phyloP scores from a whole-genome alignment of 192 early-diverging fungal genomes.

The Funneliformis mosseae region DNA sequence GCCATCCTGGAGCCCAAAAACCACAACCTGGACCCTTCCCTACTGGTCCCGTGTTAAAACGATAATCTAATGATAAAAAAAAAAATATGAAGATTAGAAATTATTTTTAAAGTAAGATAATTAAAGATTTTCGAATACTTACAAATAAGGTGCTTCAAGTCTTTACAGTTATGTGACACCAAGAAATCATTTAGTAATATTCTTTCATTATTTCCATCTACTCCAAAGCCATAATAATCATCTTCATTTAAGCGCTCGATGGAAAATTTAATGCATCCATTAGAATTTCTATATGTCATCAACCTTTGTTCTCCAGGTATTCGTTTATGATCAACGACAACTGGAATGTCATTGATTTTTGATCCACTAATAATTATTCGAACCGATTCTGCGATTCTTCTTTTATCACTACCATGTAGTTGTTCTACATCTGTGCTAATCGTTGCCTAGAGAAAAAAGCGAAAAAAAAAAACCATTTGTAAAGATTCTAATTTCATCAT shows the following conservation, averaged over 20 bases:
- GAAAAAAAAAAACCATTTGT: too few relatives aligned
- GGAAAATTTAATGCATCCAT: neutral
- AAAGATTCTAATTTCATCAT: neutral
- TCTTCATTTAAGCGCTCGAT: neutral
- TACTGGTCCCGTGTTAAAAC: constrained; percentile 95
- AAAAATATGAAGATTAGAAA: too few relatives aligned
- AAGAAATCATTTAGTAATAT: neutral
- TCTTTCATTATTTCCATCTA: neutral
- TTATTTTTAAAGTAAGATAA: too few relatives aligned
- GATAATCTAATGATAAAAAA: constrained; percentile 57
- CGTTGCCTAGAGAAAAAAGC: too few relatives aligned
- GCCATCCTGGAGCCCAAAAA: constrained; percentile 99
- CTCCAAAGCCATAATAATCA: neutral
- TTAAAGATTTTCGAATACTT: neutral
- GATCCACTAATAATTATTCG: neutral
- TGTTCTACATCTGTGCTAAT: too few relatives aligned
- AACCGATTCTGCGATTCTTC: neutral
- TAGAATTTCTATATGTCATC: neutral
- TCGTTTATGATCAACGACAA: neutral
- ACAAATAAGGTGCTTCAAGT: constrained; percentile 88
- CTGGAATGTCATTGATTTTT: neutral
- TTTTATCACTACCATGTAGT: too few relatives aligned
- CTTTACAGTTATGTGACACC: constrained; percentile 54
- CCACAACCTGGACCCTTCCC: constrained; percentile 98
- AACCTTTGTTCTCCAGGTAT: neutral